phyloP scores from a whole-genome alignment of 192 early-diverging fungal genomes.

The Entomortierella chlamydospora region DNA sequence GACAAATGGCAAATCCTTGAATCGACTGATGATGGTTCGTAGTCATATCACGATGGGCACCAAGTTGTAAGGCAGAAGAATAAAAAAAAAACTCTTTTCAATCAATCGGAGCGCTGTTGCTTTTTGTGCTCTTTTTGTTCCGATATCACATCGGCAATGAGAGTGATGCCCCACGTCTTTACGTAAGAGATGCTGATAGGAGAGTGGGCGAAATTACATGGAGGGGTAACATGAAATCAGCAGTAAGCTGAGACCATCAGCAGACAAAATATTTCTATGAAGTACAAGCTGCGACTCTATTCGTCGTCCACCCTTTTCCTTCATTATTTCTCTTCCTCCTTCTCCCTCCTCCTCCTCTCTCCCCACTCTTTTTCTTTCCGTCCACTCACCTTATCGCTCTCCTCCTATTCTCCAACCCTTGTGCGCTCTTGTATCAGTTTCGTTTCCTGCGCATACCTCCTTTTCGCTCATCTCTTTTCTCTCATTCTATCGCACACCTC shows the following conservation, averaged over 20 bases:
- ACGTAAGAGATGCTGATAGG: too few relatives aligned
- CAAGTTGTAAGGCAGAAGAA: constrained; percentile 36
- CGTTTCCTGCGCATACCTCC: neutral
- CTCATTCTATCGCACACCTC: neutral
- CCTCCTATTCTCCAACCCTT: neutral
- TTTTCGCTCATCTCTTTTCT: constrained; percentile 1
- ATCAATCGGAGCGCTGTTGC: too few relatives aligned
- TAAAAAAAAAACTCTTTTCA: too few relatives aligned
- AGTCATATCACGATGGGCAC: constrained; percentile 51
- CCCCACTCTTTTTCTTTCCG: neutral
- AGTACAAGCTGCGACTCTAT: too few relatives aligned
- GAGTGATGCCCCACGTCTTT: too few relatives aligned
- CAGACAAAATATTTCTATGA: too few relatives aligned
- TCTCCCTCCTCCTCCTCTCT: neutral
- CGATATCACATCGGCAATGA: too few relatives aligned
- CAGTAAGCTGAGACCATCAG: too few relatives aligned
- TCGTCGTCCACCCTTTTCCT: neutral
- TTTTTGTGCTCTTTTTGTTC: too few relatives aligned
- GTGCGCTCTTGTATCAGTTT: neutral
- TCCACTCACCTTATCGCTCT: neutral
- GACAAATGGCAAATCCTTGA: constrained; percentile 38
- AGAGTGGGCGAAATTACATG: too few relatives aligned
- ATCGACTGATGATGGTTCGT: constrained; percentile 41
- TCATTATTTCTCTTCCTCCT: neutral
- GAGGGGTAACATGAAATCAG: too few relatives aligned